phyloP scores from a whole-genome alignment of 1,284 basidiomycete species.

The Neonothopanus nambi region DNA sequence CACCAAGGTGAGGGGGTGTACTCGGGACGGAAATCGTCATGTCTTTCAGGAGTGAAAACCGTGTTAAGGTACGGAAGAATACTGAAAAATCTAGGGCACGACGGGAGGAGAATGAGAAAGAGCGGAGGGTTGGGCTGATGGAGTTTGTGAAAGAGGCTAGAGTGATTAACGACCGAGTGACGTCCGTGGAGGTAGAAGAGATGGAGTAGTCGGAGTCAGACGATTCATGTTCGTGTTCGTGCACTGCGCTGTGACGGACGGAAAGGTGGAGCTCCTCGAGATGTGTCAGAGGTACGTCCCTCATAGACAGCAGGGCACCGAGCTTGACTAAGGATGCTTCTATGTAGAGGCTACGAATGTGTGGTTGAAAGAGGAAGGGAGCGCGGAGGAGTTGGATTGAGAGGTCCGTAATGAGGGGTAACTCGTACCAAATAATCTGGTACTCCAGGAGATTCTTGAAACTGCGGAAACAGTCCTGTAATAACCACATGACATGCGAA shows the following conservation, averaged over 20 bases:
- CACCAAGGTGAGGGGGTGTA: conserved; percentile 7
- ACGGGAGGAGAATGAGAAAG: conserved; percentile 2
- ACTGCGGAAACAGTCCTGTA: background rate
- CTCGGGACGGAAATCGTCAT: conserved; percentile 8
- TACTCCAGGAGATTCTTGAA: conserved; percentile 1
- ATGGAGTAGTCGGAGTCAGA: too few relatives aligned
- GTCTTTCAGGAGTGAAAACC: background rate
- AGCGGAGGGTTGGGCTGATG: too few relatives aligned
- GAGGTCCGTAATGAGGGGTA: background rate
- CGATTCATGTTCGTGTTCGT: too few relatives aligned
- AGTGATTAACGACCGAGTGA: too few relatives aligned
- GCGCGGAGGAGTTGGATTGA: background rate
- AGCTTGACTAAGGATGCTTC: background rate
- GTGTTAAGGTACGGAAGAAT: background rate
- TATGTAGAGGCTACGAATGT: background rate
- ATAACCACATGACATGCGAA: background rate
- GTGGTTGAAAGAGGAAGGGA: background rate
- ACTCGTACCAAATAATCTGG: conserved; percentile 1
- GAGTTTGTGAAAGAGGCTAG: too few relatives aligned
- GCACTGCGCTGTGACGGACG: too few relatives aligned
- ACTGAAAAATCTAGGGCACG: conserved; percentile 5
- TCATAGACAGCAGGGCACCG: background rate
- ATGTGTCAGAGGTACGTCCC: background rate
- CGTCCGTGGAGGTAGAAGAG: too few relatives aligned
- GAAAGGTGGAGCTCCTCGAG: background rate